These are phyloP conservation scores for Diaporthe sp. DNA, from an alignment of 2,329 filamentous ascomycete species.

Conservation along the genomic window DNA sequence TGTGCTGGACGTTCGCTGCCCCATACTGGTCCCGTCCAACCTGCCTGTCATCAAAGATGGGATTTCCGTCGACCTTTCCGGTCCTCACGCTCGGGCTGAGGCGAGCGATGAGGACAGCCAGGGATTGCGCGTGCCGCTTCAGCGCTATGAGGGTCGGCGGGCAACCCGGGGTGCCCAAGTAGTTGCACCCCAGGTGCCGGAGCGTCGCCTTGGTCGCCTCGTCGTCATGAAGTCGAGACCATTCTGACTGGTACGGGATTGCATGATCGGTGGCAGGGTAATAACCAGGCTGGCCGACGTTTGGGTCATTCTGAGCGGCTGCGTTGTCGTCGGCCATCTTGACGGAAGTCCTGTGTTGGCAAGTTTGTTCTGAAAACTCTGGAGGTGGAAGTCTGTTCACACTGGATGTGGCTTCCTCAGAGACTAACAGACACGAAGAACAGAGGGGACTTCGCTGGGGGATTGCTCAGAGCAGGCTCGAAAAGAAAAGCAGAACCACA, in stretches of 20 bases:
- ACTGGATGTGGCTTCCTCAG: not conserved
- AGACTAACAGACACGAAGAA: not conserved
- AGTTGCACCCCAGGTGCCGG: constrained; percentile 69
- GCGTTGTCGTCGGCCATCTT: constrained; percentile 45
- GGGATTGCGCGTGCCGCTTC: constrained; percentile 73
- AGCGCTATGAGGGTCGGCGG: constrained; percentile 69
- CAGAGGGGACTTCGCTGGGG: no score
- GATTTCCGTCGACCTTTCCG: constrained; percentile 50
- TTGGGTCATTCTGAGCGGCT: constrained; percentile 42
- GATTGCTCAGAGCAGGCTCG: not conserved
- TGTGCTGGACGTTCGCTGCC: not conserved
- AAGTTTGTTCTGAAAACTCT: not conserved
- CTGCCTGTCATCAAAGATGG: constrained; percentile 15
- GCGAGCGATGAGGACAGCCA: constrained; percentile 65
- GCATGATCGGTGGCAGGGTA: constrained; percentile 57
- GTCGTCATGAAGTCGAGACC: constrained; percentile 52
- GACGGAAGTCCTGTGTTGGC: not conserved
- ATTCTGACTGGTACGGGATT: constrained; percentile 57
- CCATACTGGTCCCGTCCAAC: constrained; percentile 23
- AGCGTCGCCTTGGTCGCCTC: constrained; percentile 51
- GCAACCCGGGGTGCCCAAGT: constrained; percentile 66
- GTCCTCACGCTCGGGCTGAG: constrained; percentile 57
- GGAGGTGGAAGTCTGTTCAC: not conserved
- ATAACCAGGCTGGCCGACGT: constrained; percentile 52
- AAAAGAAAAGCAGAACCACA: not conserved